phyloP scores from a whole-genome alignment of 805 yeast genomes.

The Yarrowia sp. region DNA sequence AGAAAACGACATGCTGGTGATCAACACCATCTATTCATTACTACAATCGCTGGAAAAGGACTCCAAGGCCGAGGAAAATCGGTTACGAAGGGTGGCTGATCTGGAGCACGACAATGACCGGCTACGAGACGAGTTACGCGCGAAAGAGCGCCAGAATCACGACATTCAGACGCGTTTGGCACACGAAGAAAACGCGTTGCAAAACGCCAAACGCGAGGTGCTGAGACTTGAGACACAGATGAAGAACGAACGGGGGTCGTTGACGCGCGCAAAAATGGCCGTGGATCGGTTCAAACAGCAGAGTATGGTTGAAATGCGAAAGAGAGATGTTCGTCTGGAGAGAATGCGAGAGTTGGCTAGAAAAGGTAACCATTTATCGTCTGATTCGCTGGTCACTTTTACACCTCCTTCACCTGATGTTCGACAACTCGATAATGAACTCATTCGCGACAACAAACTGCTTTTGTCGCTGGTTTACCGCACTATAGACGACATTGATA shows the following conservation, averaged over 20 bases:
- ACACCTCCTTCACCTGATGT: slow-evolving; percentile 28
- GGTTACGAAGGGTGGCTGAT: slow-evolving; percentile 25
- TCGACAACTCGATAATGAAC: slow-evolving; percentile 15
- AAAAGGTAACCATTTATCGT: slow-evolving; percentile 22
- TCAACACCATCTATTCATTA: slow-evolving; percentile 34
- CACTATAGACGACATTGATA: slow-evolving; percentile 25
- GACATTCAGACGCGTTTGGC: neutral
- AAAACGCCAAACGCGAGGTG: neutral
- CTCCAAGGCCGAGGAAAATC: slow-evolving; percentile 27
- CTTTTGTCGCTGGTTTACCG: slow-evolving; percentile 29
- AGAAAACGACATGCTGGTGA: slow-evolving; percentile 32
- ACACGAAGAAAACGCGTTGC: slow-evolving; percentile 7
- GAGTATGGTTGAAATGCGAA: slow-evolving; percentile 33
- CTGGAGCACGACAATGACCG: slow-evolving; percentile 24
- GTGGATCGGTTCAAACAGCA: slow-evolving; percentile 29
- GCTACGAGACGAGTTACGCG: slow-evolving; percentile 1
- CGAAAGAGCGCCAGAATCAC: neutral
- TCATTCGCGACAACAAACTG: slow-evolving; percentile 30
- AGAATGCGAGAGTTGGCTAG: slow-evolving; percentile 31
- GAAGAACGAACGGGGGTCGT: slow-evolving; percentile 20
- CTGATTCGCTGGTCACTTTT: slow-evolving; percentile 29
- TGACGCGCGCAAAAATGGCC: slow-evolving; percentile 8
- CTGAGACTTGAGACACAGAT: neutral
- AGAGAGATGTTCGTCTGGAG: slow-evolving; percentile 33
- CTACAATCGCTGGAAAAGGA: slow-evolving; percentile 32